phyloP scores from a whole-genome alignment of 2,329 filamentous ascomycete genomes.

The Aspergillus arachidicola region DNA sequence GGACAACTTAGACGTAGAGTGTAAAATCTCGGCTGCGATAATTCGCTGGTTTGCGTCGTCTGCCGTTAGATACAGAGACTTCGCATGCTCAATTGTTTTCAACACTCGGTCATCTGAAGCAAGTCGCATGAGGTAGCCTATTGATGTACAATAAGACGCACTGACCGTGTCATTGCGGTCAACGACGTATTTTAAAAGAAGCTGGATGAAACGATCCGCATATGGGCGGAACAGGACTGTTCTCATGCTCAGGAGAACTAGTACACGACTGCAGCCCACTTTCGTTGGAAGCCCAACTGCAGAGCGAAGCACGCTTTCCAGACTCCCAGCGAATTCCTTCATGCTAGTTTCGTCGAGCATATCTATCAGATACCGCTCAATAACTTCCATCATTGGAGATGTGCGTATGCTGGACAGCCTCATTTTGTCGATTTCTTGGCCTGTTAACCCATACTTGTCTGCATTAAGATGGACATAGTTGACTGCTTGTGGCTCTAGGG shows the following conservation, averaged over 20 bases:
- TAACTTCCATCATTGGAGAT: conserved; percentile 89
- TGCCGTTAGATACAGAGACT: conserved; percentile 76
- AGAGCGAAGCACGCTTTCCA: conserved; percentile 79
- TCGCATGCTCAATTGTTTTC: conserved; percentile 56
- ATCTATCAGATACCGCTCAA: conserved; percentile 79
- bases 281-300: conserved; percentile 92
- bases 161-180: conserved; percentile 95
- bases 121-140: conserved; percentile 77
- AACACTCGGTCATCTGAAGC: conserved; percentile 62
- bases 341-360: conserved; percentile 79
- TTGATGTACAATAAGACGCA: conserved; percentile 80
- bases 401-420: conserved; percentile 78
- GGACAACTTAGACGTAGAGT: conserved; percentile 81
- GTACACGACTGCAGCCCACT: conserved; percentile 82
- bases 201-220: conserved; percentile 72
- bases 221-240: conserved; percentile 73
- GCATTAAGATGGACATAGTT: conserved; percentile 93
- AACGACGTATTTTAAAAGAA: conserved; percentile 78
- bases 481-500: conserved; percentile 82
- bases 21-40: conserved; percentile 79
- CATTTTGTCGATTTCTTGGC: conserved; percentile 87
- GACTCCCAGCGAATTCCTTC: conserved; percentile 67
- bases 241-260: conserved; percentile 81
- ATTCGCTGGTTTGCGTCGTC: conserved; percentile 76
- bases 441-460: conserved; percentile 77